phyloP scores from a whole-genome alignment of 2,329 filamentous ascomycete species.

The Tolypocladium pustulatum region DNA sequence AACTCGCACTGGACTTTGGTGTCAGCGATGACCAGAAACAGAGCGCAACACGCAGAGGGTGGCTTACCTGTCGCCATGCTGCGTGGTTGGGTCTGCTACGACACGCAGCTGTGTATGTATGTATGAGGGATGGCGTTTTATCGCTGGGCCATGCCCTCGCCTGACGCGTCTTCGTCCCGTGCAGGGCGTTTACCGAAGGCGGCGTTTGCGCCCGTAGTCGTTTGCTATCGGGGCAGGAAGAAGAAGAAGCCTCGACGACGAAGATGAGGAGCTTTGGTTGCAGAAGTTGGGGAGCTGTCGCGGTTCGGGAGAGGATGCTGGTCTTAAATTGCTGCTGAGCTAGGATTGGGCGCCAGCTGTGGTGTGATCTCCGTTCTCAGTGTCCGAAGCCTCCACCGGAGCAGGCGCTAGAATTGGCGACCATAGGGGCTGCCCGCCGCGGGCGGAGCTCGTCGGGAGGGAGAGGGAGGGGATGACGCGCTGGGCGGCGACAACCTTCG shows the following conservation, averaged over 20 bases:
- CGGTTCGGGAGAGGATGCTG: not conserved
- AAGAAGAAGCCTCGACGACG: not conserved
- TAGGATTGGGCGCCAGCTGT: constrained; percentile 1
- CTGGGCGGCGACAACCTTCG: not conserved
- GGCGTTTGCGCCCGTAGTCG: not conserved
- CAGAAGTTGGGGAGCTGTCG: not conserved
- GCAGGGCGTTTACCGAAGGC: not conserved
- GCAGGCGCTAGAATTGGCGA: not conserved
- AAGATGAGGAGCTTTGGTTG: not conserved
- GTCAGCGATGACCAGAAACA: constrained; percentile 8
- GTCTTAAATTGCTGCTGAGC: not conserved
- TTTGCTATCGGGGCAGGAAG: not conserved
- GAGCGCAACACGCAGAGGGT: not conserved
- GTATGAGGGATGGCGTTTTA: not conserved
- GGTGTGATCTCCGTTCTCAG: not conserved
- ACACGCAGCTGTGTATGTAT: not conserved
- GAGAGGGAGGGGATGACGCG: too few species aligned
- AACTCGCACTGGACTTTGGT: constrained; percentile 55
- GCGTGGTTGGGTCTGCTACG: constrained; percentile 1
- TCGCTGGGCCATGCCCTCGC: constrained; percentile 9
- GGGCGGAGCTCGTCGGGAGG: not conserved
- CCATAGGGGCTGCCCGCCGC: not conserved
- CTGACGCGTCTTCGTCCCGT: not conserved
- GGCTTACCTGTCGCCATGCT: constrained; percentile 17
- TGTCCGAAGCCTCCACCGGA: not conserved